These are phyloP conservation scores for Coemansia sp. DNA, from an alignment of 192 early-diverging fungal genomes.

Conservation along the genomic window DNA sequence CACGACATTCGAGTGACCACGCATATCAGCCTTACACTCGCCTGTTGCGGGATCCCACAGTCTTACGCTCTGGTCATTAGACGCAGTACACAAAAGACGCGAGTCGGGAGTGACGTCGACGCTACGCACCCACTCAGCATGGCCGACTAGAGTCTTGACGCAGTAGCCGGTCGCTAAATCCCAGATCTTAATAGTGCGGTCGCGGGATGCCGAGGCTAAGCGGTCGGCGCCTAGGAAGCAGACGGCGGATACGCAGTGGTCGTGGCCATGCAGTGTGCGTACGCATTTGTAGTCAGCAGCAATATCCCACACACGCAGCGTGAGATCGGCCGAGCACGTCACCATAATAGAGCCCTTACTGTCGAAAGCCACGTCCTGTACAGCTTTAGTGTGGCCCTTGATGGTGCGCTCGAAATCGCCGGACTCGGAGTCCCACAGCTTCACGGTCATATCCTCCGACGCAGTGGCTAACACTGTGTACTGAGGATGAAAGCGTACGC, in stretches of 20 bases:
- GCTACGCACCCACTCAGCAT: constrained; percentile 86
- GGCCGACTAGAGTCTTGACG: constrained; percentile 76
- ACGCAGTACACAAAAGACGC: constrained; percentile 70
- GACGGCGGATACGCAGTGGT: constrained; percentile 88
- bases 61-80: constrained; percentile 88
- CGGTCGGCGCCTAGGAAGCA: constrained; percentile 78
- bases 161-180: constrained; percentile 79
- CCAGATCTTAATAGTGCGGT: constrained; percentile 92
- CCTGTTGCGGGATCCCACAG: constrained; percentile 77
- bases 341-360: constrained; percentile 81
- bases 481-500: constrained; percentile 86
- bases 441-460: constrained; percentile 89
- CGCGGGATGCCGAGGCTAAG: constrained; percentile 86
- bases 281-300: constrained; percentile 80
- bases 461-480: constrained; percentile 81
- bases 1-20: constrained; percentile 95
- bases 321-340: constrained; percentile 89
- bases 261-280: constrained; percentile 87
- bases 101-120: constrained; percentile 73
- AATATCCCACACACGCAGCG: constrained; percentile 92
- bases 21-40: constrained; percentile 75
- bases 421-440: constrained; percentile 93
- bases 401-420: constrained; percentile 90
- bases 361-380: constrained; percentile 88
- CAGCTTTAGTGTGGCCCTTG: constrained; percentile 94